These are phyloP conservation scores for Auricularia sp. DNA, from an alignment of 768 basidiomycete species.

Conservation along the genomic window DNA sequence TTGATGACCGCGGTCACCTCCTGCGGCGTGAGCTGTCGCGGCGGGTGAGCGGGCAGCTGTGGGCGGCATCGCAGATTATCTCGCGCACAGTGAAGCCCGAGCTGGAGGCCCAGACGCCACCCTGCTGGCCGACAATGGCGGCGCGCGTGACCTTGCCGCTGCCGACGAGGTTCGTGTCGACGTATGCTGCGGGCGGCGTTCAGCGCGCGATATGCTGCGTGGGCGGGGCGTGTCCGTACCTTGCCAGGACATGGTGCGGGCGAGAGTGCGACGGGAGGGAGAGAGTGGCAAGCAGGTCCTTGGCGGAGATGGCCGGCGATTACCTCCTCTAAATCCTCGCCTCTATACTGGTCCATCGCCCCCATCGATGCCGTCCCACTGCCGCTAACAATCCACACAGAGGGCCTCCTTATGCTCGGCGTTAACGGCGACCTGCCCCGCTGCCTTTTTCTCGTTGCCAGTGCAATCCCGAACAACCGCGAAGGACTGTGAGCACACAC, in stretches of 20 bases:
- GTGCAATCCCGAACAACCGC: too few species aligned
- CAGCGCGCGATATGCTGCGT: neutral
- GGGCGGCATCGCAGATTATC: neutral
- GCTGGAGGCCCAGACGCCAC: slow-evolving; percentile 68
- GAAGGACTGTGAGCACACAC: too few species aligned
- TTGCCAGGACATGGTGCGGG: slow-evolving; percentile 59
- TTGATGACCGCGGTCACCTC: slow-evolving; percentile 53
- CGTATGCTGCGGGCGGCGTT: slow-evolving; percentile 47
- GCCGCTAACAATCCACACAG: too few species aligned
- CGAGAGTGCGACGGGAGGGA: neutral
- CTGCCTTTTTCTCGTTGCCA: neutral
- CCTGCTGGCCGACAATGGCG: slow-evolving; percentile 63
- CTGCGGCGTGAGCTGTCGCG: slow-evolving; percentile 43
- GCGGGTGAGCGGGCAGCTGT: neutral
- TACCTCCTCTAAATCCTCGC: neutral
- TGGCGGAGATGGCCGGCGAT: neutral
- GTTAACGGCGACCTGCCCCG: neutral
- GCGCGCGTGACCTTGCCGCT: slow-evolving; percentile 64
- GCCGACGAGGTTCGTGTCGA: slow-evolving; percentile 71
- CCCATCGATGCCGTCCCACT: neutral
- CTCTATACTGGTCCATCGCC: neutral
- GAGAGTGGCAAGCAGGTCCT: neutral
- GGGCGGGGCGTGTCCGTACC: slow-evolving; percentile 24
- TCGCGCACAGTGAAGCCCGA: slow-evolving; percentile 47
- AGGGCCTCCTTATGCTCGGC: neutral